phyloP scores from a whole-genome alignment of 108 stramenopile genomes.

The Cyclotella atomus region DNA sequence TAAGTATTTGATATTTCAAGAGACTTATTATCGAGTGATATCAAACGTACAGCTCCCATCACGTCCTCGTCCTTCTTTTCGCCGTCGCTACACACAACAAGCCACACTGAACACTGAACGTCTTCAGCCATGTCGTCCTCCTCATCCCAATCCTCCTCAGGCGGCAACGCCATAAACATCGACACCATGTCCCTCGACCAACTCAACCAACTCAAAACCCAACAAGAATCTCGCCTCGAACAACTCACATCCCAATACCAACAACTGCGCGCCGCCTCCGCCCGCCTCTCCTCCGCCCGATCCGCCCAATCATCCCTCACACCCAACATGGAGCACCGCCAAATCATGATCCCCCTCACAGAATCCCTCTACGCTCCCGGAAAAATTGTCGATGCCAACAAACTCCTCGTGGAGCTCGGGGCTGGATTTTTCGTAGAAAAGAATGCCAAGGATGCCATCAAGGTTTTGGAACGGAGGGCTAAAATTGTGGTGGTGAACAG shows the following conservation, averaged over 20 bases:
- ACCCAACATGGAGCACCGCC: conserved; percentile 30
- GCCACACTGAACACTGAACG: neutral
- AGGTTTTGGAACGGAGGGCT: conserved; percentile 74
- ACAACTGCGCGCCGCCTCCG: conserved; percentile 79
- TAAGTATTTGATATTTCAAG: too few species aligned
- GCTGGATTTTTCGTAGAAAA: conserved; percentile 89
- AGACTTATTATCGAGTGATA: too few species aligned
- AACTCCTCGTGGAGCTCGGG: conserved; percentile 84
- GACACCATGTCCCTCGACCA: conserved; percentile 84
- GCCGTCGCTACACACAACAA: neutral
- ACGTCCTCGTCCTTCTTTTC: too few species aligned
- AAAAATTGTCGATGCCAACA: conserved; percentile 74
- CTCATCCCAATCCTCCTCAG: conserved; percentile 12
- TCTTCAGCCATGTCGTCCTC: neutral
- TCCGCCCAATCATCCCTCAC: conserved; percentile 46
- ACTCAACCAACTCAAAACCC: conserved; percentile 75
- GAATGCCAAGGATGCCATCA: conserved; percentile 61
- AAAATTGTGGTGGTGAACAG: conserved; percentile 83
- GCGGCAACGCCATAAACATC: conserved; percentile 57
- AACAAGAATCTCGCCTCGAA: conserved; percentile 78
- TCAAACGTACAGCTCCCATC: too few species aligned
- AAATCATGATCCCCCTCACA: conserved; percentile 89
- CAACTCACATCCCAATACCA: conserved; percentile 69
- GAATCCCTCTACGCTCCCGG: conserved; percentile 87
- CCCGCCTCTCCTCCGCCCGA: conserved; percentile 64